Evolutionary conservation across 2,329 filamentous ascomycete genomes (phyloP), one percentile per base, ranked within the genome.

Genomic region (Cladosporium halotolerans): DNA sequence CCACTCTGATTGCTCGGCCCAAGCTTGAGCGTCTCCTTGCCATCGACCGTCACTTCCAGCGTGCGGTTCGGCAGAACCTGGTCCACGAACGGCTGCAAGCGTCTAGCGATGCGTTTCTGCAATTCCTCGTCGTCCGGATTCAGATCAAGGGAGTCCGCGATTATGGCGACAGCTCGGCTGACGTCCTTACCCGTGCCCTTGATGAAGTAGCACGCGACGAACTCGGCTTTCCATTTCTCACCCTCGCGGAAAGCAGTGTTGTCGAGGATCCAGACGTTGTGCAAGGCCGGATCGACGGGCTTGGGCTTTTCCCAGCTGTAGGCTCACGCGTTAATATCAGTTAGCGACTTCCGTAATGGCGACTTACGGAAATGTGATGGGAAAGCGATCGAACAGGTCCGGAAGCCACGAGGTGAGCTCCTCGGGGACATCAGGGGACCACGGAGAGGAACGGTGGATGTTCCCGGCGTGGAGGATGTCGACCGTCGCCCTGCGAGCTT

Each of bases 201-300:
- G 58, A 86, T 81, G 62, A 96, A 95, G 54, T 89, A 88, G 42
- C 87, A 88, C 2, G 86, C 82, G 0, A 95, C 83, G 57, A 91
- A 90, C 66, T 96, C 89, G 23, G 86, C 86, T 63, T 88, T 78
- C 89, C 90, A 96, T 49, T 59, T 59, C 42, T 58, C 62, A 69
- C 54, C 68, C 66, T 50, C 65, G 47, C 82, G 81, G 67, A 86
- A 92, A 4, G 90, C 91, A 2, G 88, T 92, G 64, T 93, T 96
- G 73, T 97, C 90, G 45, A 96, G 76, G 7, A 96, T 75, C 92
- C 92, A 96, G 39, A 96, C 83, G 11, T 81, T 82, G 67, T 96
- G 86, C 46, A 76, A 69, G n/a, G 80, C 72, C 13, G 77, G 75
- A 52, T 82, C 79, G 44, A 89, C 79, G 5, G 65, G 60, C 44